Base-by-base conservation (phyloP, 2,329 filamentous ascomycete genomes). In the Colletotrichum cordylinicola region DNA sequence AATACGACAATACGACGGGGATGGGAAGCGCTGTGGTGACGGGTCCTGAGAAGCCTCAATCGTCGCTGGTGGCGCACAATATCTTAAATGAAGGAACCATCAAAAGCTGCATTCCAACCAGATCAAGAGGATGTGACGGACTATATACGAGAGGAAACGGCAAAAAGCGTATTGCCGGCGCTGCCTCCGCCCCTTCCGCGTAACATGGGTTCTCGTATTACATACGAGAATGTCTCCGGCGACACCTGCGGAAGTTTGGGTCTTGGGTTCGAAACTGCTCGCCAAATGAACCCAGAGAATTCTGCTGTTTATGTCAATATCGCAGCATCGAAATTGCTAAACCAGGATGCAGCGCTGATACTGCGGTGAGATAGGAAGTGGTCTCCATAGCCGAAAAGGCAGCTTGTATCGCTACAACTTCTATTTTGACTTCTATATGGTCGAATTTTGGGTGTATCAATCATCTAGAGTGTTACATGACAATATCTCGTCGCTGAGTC, bases 401-500 rank as follows among this genome's bases (percentile, higher is more conserved):
- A 52, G 1, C 43, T 52, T 4, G 0, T 8, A 52, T 52, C 3
- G n/a, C 43, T 12, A 2, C 43, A 52, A 24, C 43, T 21, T 52
- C n/a, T 21, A 10, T 52, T 52, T 52, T 13, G 3, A 13, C n/a
- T 4, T 27, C 24, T 58, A 6, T 9, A 64, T 6, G n/a, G 39
- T 24, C 43, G 21, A 1, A 10, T 10, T 16, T 2, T 27, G 6
- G 12, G 6, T 52, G 6, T 7, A 13, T 52, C 4, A 4, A n/a
- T 39, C 2, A 15, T 7, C 27, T 39, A 75, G 2, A 75, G 29
- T 8, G 61, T 75, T 24, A 74, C 39, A 60, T 87, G 85, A 77
- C 87, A 88, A 68, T 86, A 88, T 70, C 87, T 80, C n/a, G 86
- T 86, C 9, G 78, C 83, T 4, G 79, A 70, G 78, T 88, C 86